These are phyloP conservation scores for Phialophora chinensis DNA, from an alignment of 2,329 filamentous ascomycete species.

Conservation along the genomic window DNA sequence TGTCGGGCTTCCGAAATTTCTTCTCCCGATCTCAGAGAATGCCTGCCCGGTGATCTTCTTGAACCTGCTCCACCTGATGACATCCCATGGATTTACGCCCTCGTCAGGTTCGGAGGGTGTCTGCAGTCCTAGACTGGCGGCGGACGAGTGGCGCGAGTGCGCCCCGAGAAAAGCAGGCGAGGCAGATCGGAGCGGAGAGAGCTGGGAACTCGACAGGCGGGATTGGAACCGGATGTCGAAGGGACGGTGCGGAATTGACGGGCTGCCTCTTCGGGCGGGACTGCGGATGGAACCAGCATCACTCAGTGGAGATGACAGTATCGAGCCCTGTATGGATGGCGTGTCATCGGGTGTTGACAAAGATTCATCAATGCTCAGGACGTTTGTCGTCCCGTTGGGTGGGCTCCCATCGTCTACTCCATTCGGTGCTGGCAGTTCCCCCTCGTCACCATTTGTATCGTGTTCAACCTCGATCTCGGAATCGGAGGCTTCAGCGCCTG, in stretches of 20 bases:
- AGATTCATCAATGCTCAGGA: conserved; percentile 66
- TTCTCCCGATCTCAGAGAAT: conserved; percentile 89
- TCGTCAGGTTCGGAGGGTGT: conserved; percentile 68
- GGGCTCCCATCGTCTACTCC: conserved; percentile 16
- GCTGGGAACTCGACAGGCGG: conserved; percentile 68
- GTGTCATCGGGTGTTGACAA: conserved; percentile 81
- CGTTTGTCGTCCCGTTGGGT: conserved; percentile 35
- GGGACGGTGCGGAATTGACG: conserved; percentile 83
- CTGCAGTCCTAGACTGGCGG: conserved; percentile 71
- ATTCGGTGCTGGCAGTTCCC: conserved; percentile 2
- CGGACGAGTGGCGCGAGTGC: conserved; percentile 80
- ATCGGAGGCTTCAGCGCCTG: neutral
- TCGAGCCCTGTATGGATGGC: conserved; percentile 73
- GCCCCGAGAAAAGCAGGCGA: conserved; percentile 79
- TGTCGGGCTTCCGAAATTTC: conserved; percentile 90
- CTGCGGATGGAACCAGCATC: conserved; percentile 47
- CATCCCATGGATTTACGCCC: conserved; percentile 87
- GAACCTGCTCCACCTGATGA: conserved; percentile 92
- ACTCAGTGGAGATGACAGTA: conserved; percentile 56
- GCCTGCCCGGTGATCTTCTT: conserved; percentile 86
- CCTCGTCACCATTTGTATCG: conserved; percentile 29
- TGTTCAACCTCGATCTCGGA: conserved; percentile 33
- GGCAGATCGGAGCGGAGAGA: conserved; percentile 66
- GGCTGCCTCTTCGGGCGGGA: conserved; percentile 71
- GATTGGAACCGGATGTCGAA: conserved; percentile 96